These are phyloP conservation scores for Colletotrichum salicis DNA, from an alignment of 2,329 filamentous ascomycete genomes.

Conservation along the genomic window DNA sequence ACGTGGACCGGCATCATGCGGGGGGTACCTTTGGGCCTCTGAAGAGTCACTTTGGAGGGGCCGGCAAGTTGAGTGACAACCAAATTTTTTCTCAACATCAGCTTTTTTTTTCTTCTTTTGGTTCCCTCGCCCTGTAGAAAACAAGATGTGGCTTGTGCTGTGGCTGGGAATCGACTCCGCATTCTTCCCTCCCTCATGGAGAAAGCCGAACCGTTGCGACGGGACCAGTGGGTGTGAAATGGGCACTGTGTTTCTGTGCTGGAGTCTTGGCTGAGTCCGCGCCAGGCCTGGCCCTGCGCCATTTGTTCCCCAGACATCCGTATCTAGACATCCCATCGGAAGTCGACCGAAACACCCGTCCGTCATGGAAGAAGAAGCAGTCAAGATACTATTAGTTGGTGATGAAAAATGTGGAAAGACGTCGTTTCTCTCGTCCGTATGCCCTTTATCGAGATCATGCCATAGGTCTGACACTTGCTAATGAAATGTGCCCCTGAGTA, in stretches of 20 bases:
- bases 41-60: slow-evolving; percentile 16
- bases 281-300: slow-evolving; percentile 24
- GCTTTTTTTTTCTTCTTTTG: too few relatives aligned
- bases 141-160: slow-evolving; percentile 8
- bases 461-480: not conserved
- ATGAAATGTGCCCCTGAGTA: slow-evolving; percentile 41
- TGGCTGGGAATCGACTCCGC: slow-evolving; percentile 1
- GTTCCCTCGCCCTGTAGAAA: not conserved
- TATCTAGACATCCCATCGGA: slow-evolving; percentile 21
- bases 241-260: not conserved
- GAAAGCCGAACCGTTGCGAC: slow-evolving; percentile 29
- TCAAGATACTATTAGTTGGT: slow-evolving; percentile 68
- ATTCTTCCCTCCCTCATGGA: not conserved
- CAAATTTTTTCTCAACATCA: not conserved
- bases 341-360: not conserved
- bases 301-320: slow-evolving; percentile 32
- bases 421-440: slow-evolving; percentile 68
- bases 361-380: slow-evolving; percentile 58
- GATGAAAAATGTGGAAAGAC: slow-evolving; percentile 70
- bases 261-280: not conserved
- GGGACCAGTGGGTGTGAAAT: not conserved
- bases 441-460: slow-evolving; percentile 9
- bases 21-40: slow-evolving; percentile 22
- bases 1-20: slow-evolving; percentile 20
- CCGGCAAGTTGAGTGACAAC: not conserved